Base-by-base conservation (phyloP, 2,329 filamentous ascomycete genomes). In the Sporothrix protearum region DNA sequence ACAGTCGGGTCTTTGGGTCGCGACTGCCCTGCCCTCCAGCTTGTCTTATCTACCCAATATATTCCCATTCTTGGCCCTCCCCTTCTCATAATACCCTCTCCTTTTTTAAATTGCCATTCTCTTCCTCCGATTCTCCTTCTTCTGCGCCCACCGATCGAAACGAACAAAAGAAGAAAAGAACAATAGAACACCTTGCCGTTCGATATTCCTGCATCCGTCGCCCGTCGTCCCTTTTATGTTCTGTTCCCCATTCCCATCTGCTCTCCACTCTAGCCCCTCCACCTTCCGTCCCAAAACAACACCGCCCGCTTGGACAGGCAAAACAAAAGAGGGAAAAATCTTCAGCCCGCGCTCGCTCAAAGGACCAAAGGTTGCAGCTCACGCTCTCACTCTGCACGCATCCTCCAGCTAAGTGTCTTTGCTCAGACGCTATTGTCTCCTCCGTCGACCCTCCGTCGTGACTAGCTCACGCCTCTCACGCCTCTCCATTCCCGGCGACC, bases 401-500 rank as follows among this genome's bases (percentile, higher is more conserved):
- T 53, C 42, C n/a, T 28, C 51, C 47, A 57, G 39, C 39, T 36
- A 30, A 33, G 14, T 9, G 12, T 51, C 57, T 30, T 33, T 49
- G 69, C 64, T 59, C 39, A 45, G 28, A 25, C 71, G 55, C 71
- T 71, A 71, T 57, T 36, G 47, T 68, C 45, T 16, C 64, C 57
- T 68, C 73, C 57, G 64, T 71, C 64, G 59, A 51, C 69, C 59
- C 71, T 72, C 57, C 42, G 70, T 72, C 67, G 47, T 33, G 14
- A 57, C 71, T 74, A 73, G 70, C 61, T 45, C 59, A 66, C 63
- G 63, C 63, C 63, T 49, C 61, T 64, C 63, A 67, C 67, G 66
- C 64, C 36, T 72, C 53, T 73, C 70, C 72, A 72, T 68, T 70
- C 68, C 72, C 73, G 73, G 70, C 59, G 74, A 69, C 74, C 74